Conservation (phyloP, 2,329 filamentous ascomycete genomes). For the Thelonectria blattea region DNA sequence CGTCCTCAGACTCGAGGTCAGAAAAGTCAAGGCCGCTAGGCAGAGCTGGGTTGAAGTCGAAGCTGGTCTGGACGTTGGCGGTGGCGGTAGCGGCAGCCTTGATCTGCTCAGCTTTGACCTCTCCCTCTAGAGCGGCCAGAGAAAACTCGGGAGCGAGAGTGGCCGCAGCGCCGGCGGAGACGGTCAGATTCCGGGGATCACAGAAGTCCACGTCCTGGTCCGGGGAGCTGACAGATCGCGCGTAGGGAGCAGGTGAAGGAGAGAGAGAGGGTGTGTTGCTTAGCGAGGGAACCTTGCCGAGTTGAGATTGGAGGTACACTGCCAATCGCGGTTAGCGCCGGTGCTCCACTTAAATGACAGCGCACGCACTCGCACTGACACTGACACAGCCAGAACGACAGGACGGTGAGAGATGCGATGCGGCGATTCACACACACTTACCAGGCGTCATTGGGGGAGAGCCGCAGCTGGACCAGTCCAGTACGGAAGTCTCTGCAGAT, state of each 20-base stretch:
- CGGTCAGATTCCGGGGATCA: slow-evolving; percentile 87
- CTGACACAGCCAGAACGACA: neutral
- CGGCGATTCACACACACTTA: slow-evolving; percentile 63
- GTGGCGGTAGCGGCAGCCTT: slow-evolving; percentile 52
- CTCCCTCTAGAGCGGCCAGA: slow-evolving; percentile 70
- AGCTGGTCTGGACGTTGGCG: slow-evolving; percentile 47
- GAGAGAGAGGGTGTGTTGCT: slow-evolving; percentile 78
- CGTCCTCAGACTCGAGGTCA: slow-evolving; percentile 89
- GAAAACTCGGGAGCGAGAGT: slow-evolving; percentile 67
- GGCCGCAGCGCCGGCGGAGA: slow-evolving; percentile 58
- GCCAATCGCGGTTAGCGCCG: slow-evolving; percentile 46
- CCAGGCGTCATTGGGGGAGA: slow-evolving; percentile 91
- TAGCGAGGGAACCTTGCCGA: slow-evolving; percentile 62
- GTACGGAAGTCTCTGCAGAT: slow-evolving; percentile 73
- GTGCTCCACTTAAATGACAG: slow-evolving; percentile 36
- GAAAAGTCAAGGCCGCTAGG: slow-evolving; percentile 76
- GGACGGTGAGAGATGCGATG: neutral
- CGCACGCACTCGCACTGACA: slow-evolving; percentile 30
- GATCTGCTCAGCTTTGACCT: slow-evolving; percentile 59
- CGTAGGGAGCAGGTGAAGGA: slow-evolving; percentile 82
- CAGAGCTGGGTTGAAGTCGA: slow-evolving; percentile 59
- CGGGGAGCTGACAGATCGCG: slow-evolving; percentile 66
- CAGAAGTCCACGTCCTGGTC: slow-evolving; percentile 84
- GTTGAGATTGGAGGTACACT: slow-evolving; percentile 59
- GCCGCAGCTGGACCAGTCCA: slow-evolving; percentile 77